Percentiles rank a stretch among this genome's conserved stretches.
Evolutionary conservation across 2,329 filamentous ascomycete species (phyloP).

Genomic region (Alternaria longipes): DNA sequence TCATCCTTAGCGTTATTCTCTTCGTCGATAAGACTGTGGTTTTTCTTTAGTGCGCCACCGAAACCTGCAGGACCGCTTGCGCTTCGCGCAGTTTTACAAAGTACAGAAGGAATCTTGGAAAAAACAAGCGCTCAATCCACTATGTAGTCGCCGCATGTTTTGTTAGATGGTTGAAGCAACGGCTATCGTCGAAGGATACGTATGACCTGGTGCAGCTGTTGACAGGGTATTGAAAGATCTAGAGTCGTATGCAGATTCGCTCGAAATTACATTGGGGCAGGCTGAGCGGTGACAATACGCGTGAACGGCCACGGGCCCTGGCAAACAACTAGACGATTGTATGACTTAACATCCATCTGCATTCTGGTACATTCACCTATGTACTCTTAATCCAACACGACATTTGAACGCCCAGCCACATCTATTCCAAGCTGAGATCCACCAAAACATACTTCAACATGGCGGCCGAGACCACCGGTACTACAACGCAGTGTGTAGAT

Average conservation of each 20-base stretch:
- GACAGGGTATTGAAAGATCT: neutral
- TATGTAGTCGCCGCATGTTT: neutral
- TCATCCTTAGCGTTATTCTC: neutral
- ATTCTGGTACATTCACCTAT: neutral
- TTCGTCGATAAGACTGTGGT: neutral
- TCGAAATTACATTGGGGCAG: neutral
- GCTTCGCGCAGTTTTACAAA: neutral
- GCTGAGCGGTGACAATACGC: neutral
- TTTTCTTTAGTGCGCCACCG: no score
- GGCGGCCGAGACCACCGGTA: neutral
- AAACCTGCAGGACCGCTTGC: neutral
- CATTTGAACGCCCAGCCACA: neutral
- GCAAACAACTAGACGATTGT: neutral
- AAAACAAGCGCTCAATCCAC: neutral
- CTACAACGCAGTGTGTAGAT: neutral
- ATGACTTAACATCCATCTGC: neutral
- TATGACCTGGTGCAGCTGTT: neutral
- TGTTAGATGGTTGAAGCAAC: neutral
- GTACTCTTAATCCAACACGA: neutral
- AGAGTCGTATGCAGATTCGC: neutral
- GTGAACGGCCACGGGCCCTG: no score
- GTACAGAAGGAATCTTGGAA: neutral
- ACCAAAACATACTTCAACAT: neutral
- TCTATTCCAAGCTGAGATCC: no score
- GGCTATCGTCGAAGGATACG: neutral